These are phyloP conservation scores for Agrostemma githago DNA, from an alignment of 148 eudicot genomes.

Conservation along the genomic window DNA sequence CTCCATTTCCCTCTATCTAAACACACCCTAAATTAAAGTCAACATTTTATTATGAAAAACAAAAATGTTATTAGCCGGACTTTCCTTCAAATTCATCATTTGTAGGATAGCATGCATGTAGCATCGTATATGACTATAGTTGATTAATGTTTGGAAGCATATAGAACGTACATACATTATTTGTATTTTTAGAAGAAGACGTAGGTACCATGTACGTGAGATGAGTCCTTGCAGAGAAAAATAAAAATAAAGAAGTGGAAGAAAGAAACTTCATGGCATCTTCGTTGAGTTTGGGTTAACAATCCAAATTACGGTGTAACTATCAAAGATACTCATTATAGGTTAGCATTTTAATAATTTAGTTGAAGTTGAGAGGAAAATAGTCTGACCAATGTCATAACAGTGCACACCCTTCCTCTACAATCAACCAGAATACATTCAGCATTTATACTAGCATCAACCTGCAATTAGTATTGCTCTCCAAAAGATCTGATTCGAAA, in stretches of 20 bases:
- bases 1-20: too few relatives aligned
- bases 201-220: not conserved
- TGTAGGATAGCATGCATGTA: not conserved
- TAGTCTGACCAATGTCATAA: too few relatives aligned
- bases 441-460: too few relatives aligned
- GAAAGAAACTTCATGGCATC: slow-evolving; percentile 7
- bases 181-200: not conserved
- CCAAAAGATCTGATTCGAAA: too few relatives aligned
- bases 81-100: not conserved
- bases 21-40: not conserved
- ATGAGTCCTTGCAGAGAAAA: not conserved
- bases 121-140: not conserved
- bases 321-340: not conserved
- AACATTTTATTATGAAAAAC: not conserved
- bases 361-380: not conserved
- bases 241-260: not conserved
- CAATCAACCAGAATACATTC: too few relatives aligned
- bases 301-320: not conserved
- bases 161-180: too few relatives aligned
- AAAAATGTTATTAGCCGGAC: not conserved
- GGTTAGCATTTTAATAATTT: too few relatives aligned
- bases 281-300: not conserved
- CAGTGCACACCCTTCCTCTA: too few relatives aligned
- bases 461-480: too few relatives aligned
- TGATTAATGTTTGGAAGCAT: not conserved